These are phyloP conservation scores for Hymenoscyphus fructigenus DNA, from an alignment of 2,329 filamentous ascomycete species.

Conservation along the genomic window DNA sequence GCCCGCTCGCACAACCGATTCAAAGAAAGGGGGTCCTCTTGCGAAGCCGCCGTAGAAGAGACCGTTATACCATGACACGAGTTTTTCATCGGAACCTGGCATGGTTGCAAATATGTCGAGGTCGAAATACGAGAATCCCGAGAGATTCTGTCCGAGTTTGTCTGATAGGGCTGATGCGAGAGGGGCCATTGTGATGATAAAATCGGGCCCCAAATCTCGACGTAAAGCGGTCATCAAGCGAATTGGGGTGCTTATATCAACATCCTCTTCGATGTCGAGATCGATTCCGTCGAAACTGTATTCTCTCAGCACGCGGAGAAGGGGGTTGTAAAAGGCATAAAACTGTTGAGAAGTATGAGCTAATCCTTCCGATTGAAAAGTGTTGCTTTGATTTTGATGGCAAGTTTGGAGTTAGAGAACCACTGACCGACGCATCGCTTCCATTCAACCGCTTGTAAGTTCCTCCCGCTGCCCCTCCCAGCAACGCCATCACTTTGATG, in stretches of 20 bases:
- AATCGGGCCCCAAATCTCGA: conserved; percentile 63
- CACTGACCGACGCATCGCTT: conserved; percentile 39
- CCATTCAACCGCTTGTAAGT: conserved; percentile 60
- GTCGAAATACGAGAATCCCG: conserved; percentile 74
- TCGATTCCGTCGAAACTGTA: conserved; percentile 67
- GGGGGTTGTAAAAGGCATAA: conserved; percentile 15
- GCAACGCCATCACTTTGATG: conserved; percentile 26
- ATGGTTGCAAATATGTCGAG: conserved; percentile 54
- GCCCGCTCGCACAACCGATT: conserved; percentile 55
- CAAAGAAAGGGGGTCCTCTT: conserved; percentile 44
- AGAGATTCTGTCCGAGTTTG: conserved; percentile 61
- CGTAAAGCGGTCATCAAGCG: conserved; percentile 65
- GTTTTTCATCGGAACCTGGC: conserved; percentile 32
- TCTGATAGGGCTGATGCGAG: conserved; percentile 70
- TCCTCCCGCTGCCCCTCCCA: conserved; percentile 26
- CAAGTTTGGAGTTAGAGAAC: not conserved
- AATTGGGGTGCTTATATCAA: conserved; percentile 62
- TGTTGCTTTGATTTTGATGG: not conserved
- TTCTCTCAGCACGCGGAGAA: conserved; percentile 21
- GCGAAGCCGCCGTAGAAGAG: conserved; percentile 83
- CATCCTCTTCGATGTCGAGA: conserved; percentile 76
- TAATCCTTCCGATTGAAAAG: not conserved
- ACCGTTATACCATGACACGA: conserved; percentile 78
- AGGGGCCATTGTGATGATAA: conserved; percentile 77
- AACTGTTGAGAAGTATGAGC: conserved; percentile 39